Conservation (phyloP, 345 rosid genomes). For the Eucalyptus marginata region DNA sequence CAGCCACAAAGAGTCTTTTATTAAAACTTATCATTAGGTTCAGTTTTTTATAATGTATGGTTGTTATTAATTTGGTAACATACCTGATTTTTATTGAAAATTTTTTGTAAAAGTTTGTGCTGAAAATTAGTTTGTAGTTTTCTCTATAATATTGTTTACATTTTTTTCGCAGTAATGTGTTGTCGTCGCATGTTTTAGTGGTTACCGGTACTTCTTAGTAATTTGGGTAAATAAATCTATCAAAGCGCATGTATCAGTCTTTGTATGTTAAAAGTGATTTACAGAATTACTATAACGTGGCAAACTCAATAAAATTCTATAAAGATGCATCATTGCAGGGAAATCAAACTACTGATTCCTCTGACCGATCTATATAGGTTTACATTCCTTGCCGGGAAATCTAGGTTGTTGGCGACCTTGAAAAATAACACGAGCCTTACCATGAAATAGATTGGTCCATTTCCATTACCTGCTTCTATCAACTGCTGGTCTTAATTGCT, state of each 20-base stretch:
- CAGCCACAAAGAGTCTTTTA: background rate
- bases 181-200: background rate
- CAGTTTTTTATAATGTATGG: background rate
- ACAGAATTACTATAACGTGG: background rate
- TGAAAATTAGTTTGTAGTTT: background rate
- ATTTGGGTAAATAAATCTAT: too few relatives aligned
- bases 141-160: background rate
- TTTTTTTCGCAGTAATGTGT: too few relatives aligned
- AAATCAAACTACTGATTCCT: background rate
- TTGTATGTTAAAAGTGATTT: background rate
- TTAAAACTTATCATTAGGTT: background rate
- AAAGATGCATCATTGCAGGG: background rate
- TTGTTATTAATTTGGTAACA: background rate
- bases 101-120: background rate
- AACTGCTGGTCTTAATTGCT: background rate
- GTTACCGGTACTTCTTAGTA: background rate
- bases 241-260: too few relatives aligned
- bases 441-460: background rate
- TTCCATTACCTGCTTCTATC: background rate
- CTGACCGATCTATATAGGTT: background rate
- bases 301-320: background rate
- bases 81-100: background rate
- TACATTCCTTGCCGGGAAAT: background rate
- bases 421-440: background rate
- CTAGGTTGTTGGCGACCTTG: background rate